phyloP scores from a whole-genome alignment of 306 rosid genomes.

The Rubus idaeus region DNA sequence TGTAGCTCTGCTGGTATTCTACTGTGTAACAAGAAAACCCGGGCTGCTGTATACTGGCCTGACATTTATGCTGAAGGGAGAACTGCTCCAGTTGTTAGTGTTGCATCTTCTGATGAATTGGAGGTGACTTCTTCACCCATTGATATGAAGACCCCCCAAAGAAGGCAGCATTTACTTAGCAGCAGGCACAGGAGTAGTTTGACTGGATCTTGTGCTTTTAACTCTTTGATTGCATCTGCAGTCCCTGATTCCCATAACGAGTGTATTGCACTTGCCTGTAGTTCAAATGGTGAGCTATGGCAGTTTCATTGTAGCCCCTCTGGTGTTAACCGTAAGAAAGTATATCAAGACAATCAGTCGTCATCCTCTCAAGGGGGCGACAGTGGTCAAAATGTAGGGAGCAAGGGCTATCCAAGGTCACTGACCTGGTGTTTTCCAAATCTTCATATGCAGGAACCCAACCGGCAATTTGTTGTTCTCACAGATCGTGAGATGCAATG shows the following conservation, averaged over 20 bases:
- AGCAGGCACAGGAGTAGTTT: slow-evolving; percentile 38
- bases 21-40: slow-evolving; percentile 57
- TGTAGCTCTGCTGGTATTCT: slow-evolving; percentile 57
- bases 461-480: slow-evolving; percentile 57
- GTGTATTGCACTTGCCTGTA: slow-evolving; percentile 72
- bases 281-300: slow-evolving; percentile 84
- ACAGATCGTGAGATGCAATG: slow-evolving; percentile 84
- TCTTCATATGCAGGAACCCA: slow-evolving; percentile 41
- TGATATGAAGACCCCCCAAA: slow-evolving; percentile 46
- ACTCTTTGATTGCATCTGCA: slow-evolving; percentile 72
- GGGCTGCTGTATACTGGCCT: slow-evolving; percentile 77
- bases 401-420: slow-evolving; percentile 90
- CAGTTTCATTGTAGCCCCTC: slow-evolving; percentile 67
- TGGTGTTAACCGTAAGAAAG: slow-evolving; percentile 59
- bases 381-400: slow-evolving; percentile 24
- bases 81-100: slow-evolving; percentile 45
- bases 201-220: slow-evolving; percentile 43
- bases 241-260: slow-evolving; percentile 45
- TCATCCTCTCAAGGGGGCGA: slow-evolving; percentile 47
- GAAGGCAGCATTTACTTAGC: slow-evolving; percentile 38
- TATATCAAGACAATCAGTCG: slow-evolving; percentile 32
- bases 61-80: slow-evolving; percentile 55
- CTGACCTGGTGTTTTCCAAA: slow-evolving; percentile 69
- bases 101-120: slow-evolving; percentile 60
- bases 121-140: slow-evolving; percentile 34